Evolutionary conservation across 257 asterid species (phyloP).

Genomic region (Anisodus tanguticus): DNA sequence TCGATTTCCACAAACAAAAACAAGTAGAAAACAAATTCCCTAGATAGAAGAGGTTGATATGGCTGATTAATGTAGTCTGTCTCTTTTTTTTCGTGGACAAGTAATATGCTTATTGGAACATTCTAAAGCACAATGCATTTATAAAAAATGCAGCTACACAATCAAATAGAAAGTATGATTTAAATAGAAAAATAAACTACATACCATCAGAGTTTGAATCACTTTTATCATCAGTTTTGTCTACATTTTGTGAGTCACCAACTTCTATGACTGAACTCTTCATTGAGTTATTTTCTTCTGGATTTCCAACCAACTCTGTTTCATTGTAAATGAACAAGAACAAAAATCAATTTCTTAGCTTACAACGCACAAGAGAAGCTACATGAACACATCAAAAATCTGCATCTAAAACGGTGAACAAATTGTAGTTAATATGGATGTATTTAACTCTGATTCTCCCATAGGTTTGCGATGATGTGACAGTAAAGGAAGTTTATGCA

Average conservation of each 20-base stretch:
- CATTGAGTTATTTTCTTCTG: conserved; percentile 49
- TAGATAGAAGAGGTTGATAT: conserved; percentile 1
- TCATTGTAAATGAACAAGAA: conserved; percentile 36
- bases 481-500: conserved; percentile 5
- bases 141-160: conserved; percentile 29
- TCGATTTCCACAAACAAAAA: not conserved
- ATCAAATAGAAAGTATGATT: conserved; percentile 26
- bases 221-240: conserved; percentile 42
- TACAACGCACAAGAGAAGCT: conserved; percentile 7
- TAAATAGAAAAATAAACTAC: conserved; percentile 30
- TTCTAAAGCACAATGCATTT: not conserved
- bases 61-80: not conserved
- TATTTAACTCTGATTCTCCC: conserved; percentile 15
- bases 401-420: not conserved
- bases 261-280: conserved; percentile 47
- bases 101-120: not conserved
- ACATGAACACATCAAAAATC: not conserved
- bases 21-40: conserved; percentile 19
- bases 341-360: conserved; percentile 17
- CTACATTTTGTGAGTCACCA: conserved; percentile 44
- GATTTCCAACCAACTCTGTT: conserved; percentile 47
- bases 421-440: not conserved
- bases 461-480: not conserved
- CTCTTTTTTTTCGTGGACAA: not conserved
- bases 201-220: conserved; percentile 38